These are phyloP conservation scores for Cladosporium velox DNA, from an alignment of 2,329 filamentous ascomycete genomes.

Conservation along the genomic window DNA sequence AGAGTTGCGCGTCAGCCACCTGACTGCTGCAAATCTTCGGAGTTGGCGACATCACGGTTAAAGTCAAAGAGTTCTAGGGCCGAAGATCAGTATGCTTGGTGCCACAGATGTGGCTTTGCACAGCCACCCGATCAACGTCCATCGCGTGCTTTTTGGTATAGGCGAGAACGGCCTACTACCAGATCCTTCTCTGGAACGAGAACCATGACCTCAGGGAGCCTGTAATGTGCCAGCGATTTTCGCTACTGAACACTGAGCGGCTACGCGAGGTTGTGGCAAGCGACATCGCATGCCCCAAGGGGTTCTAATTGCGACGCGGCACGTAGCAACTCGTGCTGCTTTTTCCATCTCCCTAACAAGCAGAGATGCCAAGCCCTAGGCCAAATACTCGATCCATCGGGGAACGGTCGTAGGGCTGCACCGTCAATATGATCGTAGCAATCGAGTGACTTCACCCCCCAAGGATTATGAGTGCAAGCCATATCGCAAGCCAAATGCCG, in stretches of 20 bases:
- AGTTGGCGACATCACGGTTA: constrained; percentile 2
- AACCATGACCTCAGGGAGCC: neutral
- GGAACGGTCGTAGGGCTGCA: neutral
- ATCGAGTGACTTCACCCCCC: neutral
- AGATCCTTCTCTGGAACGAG: neutral
- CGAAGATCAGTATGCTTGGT: constrained; percentile 5
- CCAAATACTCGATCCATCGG: neutral
- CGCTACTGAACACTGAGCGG: neutral
- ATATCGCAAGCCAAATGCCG: neutral
- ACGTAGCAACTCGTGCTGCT: neutral
- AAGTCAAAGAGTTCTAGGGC: constrained; percentile 18
- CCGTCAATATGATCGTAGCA: neutral
- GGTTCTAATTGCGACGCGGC: constrained; percentile 3
- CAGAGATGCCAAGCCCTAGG: neutral
- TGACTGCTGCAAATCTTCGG: neutral
- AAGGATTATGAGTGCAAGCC: neutral
- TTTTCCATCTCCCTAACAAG: neutral
- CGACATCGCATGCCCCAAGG: constrained; percentile 2
- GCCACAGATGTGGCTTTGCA: constrained; percentile 14
- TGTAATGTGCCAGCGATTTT: neutral
- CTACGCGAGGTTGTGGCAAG: neutral
- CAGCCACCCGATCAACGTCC: constrained; percentile 16
- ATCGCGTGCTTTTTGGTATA: constrained; percentile 14
- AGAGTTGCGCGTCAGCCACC: constrained; percentile 17
- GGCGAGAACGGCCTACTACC: constrained; percentile 7